phyloP scores from a whole-genome alignment of 148 eudicot species.

The Fagopyrum tataricum region DNA sequence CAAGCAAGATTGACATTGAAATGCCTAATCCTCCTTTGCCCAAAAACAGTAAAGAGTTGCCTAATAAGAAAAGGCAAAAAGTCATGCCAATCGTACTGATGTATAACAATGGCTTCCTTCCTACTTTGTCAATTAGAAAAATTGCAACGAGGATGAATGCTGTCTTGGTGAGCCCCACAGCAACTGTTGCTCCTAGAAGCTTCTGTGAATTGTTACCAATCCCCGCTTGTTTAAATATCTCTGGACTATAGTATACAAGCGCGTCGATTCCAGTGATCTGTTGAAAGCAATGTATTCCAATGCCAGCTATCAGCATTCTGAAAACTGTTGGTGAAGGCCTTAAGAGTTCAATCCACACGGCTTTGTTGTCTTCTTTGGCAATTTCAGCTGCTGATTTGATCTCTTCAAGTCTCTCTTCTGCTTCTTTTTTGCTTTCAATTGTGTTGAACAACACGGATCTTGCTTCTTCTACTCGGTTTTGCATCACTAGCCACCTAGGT shows the following conservation, averaged over 20 bases:
- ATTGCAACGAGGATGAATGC: slow-evolving; percentile 56
- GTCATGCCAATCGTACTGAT: slow-evolving; percentile 86
- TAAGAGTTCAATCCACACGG: slow-evolving; percentile 47
- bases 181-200: slow-evolving; percentile 68
- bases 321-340: slow-evolving; percentile 52
- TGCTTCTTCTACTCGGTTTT: slow-evolving; percentile 62
- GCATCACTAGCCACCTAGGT: slow-evolving; percentile 72
- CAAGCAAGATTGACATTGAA: slow-evolving; percentile 34
- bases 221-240: slow-evolving; percentile 55
- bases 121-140: slow-evolving; percentile 54
- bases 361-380: neutral
- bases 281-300: slow-evolving; percentile 75
- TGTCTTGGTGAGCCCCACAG: slow-evolving; percentile 72
- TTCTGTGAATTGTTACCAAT: slow-evolving; percentile 34
- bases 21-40: slow-evolving; percentile 29
- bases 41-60: slow-evolving; percentile 29
- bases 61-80: slow-evolving; percentile 45
- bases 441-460: slow-evolving; percentile 49
- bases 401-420: slow-evolving; percentile 68
- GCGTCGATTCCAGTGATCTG: slow-evolving; percentile 81
- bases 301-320: slow-evolving; percentile 64
- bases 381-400: slow-evolving; percentile 23
- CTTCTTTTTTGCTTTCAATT: slow-evolving; percentile 45
- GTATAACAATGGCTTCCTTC: slow-evolving; percentile 70
- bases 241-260: slow-evolving; percentile 74